Evolutionary conservation across 192 early-diverging fungal species (phyloP).

Genomic region (Irineochytrium annulatum): DNA sequence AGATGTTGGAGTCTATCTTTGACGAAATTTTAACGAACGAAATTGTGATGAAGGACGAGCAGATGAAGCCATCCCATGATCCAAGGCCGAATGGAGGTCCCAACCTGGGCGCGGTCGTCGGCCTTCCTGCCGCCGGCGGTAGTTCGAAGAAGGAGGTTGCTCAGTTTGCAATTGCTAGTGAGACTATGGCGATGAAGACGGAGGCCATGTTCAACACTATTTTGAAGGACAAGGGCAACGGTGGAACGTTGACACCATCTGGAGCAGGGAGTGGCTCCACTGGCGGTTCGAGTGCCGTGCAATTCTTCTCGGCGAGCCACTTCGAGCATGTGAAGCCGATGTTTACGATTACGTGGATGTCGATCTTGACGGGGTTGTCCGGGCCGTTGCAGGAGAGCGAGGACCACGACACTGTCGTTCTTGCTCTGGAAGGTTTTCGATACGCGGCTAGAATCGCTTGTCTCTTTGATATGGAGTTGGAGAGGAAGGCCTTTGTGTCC

Average conservation of each 20-base stretch:
- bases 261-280: no score
- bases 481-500: constrained; percentile 84
- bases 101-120: constrained; percentile 8
- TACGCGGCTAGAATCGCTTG: constrained; percentile 75
- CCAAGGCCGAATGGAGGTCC: constrained; percentile 32
- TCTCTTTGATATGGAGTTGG: constrained; percentile 87
- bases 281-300: constrained; percentile 28
- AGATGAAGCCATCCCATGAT: no score
- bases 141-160: constrained; percentile 28
- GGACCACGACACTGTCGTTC: constrained; percentile 58
- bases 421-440: constrained; percentile 72
- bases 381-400: constrained; percentile 80
- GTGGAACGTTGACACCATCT: constrained; percentile 11
- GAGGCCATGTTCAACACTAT: constrained; percentile 47
- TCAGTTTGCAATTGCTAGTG: constrained; percentile 36
- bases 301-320: constrained; percentile 56
- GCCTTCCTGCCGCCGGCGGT: neutral
- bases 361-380: constrained; percentile 75
- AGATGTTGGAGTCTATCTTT: constrained; percentile 67
- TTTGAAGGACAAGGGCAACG: constrained; percentile 25
- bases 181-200: constrained; percentile 47
- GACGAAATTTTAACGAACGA: constrained; percentile 82
- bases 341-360: constrained; percentile 90
- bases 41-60: constrained; percentile 92
- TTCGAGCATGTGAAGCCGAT: constrained; percentile 86